These are phyloP conservation scores for Colletotrichum spaethianum DNA, from an alignment of 2,329 filamentous ascomycete genomes.

Conservation along the genomic window DNA sequence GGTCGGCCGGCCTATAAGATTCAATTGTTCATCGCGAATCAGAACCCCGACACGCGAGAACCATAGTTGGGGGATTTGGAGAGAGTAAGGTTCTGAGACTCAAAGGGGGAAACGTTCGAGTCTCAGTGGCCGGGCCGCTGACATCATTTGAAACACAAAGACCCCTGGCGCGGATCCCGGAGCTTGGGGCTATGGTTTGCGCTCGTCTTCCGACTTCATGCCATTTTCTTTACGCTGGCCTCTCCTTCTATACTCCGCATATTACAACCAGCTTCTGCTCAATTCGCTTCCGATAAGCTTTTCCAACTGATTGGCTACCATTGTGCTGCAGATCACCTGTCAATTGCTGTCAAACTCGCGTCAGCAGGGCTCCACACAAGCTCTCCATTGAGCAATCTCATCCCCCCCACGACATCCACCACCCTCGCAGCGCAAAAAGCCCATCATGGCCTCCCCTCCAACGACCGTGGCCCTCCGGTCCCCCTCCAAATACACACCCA, in stretches of 20 bases:
- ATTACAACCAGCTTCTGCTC: neutral
- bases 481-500: slow-evolving; percentile 64
- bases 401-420: neutral
- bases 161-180: slow-evolving; percentile 37
- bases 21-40: slow-evolving; percentile 6
- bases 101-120: neutral
- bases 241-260: neutral
- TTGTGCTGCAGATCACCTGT: neutral
- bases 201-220: slow-evolving; percentile 3
- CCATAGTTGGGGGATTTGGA: neutral
- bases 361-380: neutral
- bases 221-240: neutral
- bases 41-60: neutral
- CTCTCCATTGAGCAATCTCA: neutral
- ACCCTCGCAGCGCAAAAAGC: too few species aligned
- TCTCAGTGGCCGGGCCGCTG: slow-evolving; percentile 26
- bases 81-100: neutral
- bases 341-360: neutral
- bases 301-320: neutral
- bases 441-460: slow-evolving; percentile 36
- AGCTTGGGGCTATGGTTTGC: slow-evolving; percentile 54
- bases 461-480: slow-evolving; percentile 42
- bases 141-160: slow-evolving; percentile 39
- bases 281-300: neutral
- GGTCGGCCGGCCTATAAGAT: slow-evolving; percentile 10